These are phyloP conservation scores for Platanthera guangdongensis DNA, from an alignment of 106 monocot species.

Conservation along the genomic window DNA sequence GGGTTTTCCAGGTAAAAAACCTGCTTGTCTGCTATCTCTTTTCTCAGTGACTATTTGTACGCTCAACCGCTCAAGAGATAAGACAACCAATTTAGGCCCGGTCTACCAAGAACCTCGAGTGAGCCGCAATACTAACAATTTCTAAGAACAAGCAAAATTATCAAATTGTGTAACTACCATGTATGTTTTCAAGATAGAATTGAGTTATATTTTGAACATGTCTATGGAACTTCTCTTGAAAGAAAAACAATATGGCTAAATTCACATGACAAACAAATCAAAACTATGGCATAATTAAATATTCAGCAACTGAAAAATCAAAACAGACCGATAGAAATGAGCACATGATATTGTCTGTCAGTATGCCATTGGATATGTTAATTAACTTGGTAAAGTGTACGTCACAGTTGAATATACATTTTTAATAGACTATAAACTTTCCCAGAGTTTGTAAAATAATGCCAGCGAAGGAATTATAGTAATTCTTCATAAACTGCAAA, in stretches of 20 bases:
- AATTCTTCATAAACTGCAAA: neutral
- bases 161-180: neutral
- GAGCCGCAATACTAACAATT: neutral
- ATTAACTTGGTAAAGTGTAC: neutral
- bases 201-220: neutral
- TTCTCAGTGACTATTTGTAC: too few species aligned
- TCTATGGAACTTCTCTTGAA: neutral
- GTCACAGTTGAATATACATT: neutral
- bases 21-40: too few species aligned
- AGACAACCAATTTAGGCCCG: too few species aligned
- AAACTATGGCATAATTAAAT: neutral
- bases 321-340: neutral
- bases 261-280: neutral
- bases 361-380: neutral
- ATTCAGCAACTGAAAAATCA: neutral
- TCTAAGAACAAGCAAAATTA: neutral
- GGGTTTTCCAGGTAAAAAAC: too few species aligned
- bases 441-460: neutral
- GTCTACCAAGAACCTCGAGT: too few species aligned
- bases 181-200: neutral
- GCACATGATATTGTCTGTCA: neutral
- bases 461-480: neutral
- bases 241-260: neutral
- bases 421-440: neutral
- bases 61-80: too few species aligned